Evolutionary conservation across 208 protist species (phyloP).

Genomic region (Willaertia magna): DNA sequence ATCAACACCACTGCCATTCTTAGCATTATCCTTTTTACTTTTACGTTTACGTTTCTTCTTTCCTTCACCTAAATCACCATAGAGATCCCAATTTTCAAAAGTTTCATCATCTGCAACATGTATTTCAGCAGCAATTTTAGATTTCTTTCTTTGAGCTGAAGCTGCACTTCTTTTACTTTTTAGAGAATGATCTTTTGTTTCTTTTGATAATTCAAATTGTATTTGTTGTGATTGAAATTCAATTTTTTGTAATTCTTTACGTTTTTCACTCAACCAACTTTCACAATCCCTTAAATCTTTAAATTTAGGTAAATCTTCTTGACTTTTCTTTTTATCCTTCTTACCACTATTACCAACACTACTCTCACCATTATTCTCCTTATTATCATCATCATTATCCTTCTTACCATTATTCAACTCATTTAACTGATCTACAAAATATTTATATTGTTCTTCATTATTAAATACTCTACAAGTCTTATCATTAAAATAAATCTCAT

Average conservation of each 20-base stretch:
- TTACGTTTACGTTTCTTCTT: not conserved
- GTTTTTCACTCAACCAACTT: not conserved
- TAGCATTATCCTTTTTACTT: not conserved
- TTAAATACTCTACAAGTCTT: not conserved
- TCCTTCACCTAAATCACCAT: not conserved
- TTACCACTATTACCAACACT: too few relatives aligned
- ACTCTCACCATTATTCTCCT: not conserved
- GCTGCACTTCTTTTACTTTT: constrained; percentile 6
- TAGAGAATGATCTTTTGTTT: not conserved
- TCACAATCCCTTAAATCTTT: not conserved
- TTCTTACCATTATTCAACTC: not conserved
- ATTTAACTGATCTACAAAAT: not conserved
- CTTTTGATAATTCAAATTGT: too few relatives aligned
- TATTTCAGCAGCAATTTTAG: constrained; percentile 3
- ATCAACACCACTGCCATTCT: not conserved
- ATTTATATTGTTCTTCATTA: not conserved
- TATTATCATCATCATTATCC: not conserved
- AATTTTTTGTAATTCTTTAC: not conserved
- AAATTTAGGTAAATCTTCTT: not conserved
- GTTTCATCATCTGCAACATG: constrained; percentile 4
- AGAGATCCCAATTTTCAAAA: not conserved
- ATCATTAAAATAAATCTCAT: not conserved
- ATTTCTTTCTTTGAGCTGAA: not conserved
- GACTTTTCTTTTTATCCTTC: too few relatives aligned
- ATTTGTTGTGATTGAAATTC: not conserved